phyloP scores from a whole-genome alignment of 768 basidiomycete genomes.

The Leccinum rimulosum region DNA sequence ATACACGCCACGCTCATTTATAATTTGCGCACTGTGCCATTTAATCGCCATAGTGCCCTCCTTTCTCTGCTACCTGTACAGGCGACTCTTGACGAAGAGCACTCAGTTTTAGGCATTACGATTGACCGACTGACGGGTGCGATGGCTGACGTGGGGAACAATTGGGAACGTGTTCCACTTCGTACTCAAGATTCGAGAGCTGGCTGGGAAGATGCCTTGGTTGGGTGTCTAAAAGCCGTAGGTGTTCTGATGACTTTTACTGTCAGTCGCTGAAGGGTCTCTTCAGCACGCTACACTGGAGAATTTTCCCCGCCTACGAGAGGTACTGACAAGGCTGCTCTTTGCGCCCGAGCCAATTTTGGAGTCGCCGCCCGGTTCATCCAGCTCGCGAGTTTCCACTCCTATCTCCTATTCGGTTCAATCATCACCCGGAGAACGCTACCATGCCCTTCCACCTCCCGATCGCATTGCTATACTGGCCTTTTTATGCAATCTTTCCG shows the following conservation, averaged over 20 bases:
- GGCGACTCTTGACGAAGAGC: conserved; percentile 42
- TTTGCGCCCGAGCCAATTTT: conserved; percentile 56
- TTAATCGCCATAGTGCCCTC: conserved; percentile 71
- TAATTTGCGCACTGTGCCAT: conserved; percentile 79
- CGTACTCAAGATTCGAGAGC: conserved; percentile 70
- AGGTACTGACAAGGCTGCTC: conserved; percentile 67
- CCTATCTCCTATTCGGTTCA: conserved; percentile 42
- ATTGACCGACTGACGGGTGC: conserved; percentile 62
- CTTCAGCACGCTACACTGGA: conserved; percentile 68
- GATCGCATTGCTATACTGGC: conserved; percentile 85
- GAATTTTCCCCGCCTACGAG: conserved; percentile 71
- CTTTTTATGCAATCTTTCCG: conserved; percentile 87
- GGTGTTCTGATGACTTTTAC: conserved; percentile 34
- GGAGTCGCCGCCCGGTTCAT: conserved; percentile 44
- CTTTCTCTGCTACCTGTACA: conserved; percentile 53
- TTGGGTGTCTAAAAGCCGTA: conserved; percentile 89
- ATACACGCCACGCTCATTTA: conserved; percentile 89
- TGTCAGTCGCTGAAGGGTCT: conserved; percentile 2
- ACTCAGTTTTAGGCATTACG: conserved; percentile 50
- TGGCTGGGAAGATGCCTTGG: conserved; percentile 90
- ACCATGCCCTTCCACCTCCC: conserved; percentile 64
- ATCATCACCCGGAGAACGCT: conserved; percentile 64
- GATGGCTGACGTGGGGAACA: conserved; percentile 80
- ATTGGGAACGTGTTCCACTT: conserved; percentile 79
- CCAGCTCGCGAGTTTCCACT: conserved; percentile 48